phyloP scores from a whole-genome alignment of 1,139 yeast genomes.

The Yamadazyma membranifaciens region DNA sequence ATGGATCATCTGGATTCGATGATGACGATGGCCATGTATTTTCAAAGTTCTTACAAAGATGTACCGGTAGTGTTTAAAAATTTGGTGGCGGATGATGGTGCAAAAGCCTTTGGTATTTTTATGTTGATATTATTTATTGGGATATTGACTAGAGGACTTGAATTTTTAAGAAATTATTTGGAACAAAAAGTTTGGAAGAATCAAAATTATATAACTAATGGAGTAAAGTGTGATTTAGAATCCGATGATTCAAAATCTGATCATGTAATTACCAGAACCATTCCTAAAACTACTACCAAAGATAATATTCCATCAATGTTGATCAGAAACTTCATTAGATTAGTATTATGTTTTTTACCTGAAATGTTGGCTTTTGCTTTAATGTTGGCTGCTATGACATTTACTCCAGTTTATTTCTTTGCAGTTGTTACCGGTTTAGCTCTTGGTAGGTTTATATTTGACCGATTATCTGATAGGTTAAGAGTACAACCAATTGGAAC shows the following conservation, averaged over 20 bases:
- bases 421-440: conserved; percentile 70
- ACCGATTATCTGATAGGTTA: conserved; percentile 40
- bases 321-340: conserved; percentile 53
- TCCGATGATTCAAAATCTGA: neutral
- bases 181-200: conserved; percentile 63
- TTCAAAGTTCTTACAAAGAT: conserved; percentile 47
- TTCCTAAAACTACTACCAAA: neutral
- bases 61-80: conserved; percentile 63
- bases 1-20: conserved; percentile 18
- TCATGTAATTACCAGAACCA: neutral
- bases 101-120: conserved; percentile 71
- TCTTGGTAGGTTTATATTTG: conserved; percentile 65
- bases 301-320: conserved; percentile 10
- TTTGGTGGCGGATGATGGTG: conserved; percentile 52
- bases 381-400: conserved; percentile 80
- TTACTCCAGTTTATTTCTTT: conserved; percentile 62
- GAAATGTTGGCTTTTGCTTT: conserved; percentile 67
- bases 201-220: conserved; percentile 25
- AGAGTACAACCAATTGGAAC: conserved; percentile 14
- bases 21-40: conserved; percentile 54
- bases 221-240: neutral
- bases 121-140: conserved; percentile 56
- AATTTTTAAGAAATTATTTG: conserved; percentile 57
- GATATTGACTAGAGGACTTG: conserved; percentile 56
- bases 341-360: conserved; percentile 54